phyloP scores from a whole-genome alignment of 257 asterid species.

The Gynochthodes officinalis region DNA sequence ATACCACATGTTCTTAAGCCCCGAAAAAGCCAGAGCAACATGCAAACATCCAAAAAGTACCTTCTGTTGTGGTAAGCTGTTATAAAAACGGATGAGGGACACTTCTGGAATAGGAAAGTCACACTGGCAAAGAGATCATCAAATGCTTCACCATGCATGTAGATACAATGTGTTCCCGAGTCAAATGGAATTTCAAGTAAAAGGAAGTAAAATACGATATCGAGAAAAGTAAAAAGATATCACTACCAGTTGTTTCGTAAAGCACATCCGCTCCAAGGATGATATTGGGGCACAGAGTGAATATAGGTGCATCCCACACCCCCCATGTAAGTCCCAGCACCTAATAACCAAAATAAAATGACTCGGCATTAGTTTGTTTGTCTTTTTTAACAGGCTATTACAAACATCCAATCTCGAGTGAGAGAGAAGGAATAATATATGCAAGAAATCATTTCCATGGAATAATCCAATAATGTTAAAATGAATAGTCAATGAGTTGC shows the following conservation, averaged over 20 bases:
- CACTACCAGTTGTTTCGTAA: constrained; percentile 69
- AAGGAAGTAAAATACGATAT: background rate
- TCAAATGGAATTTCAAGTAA: constrained; percentile 3
- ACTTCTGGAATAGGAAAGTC: constrained; percentile 62
- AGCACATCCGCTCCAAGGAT: constrained; percentile 97
- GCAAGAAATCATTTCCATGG: background rate
- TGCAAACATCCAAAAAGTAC: constrained; percentile 33
- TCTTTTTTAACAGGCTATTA: background rate
- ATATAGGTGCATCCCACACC: constrained; percentile 59
- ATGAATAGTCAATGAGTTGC: background rate
- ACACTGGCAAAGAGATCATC: constrained; percentile 86
- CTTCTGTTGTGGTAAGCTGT: constrained; percentile 92
- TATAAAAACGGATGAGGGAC: constrained; percentile 70
- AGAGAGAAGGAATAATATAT: background rate
- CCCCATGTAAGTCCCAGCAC: constrained; percentile 92
- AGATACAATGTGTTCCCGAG: constrained; percentile 16
- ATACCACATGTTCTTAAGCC: background rate
- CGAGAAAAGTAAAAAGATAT: constrained; percentile 2
- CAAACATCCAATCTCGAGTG: too few relatives aligned
- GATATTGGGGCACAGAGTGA: constrained; percentile 65
- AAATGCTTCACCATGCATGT: constrained; percentile 53
- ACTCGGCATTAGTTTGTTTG: background rate
- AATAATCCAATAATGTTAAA: background rate
- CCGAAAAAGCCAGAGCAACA: constrained; percentile 10
- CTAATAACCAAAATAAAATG: constrained; percentile 31